Percentiles rank a stretch among this genome's conserved stretches.
Evolutionary conservation across 768 basidiomycete species (phyloP).

Genomic region (Collybiopsis confluens): DNA sequence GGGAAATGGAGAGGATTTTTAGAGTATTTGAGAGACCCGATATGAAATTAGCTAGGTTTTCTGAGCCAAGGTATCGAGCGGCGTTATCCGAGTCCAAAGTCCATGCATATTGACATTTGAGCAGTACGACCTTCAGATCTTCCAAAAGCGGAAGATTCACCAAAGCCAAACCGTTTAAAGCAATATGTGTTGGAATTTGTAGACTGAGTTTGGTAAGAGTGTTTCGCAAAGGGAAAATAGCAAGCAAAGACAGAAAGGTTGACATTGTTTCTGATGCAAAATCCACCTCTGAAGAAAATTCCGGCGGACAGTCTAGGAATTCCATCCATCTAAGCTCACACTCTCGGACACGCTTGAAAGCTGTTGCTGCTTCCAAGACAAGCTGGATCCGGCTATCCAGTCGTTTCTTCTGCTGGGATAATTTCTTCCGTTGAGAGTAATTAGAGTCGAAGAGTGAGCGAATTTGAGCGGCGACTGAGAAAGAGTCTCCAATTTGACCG

Average conservation of each 20-base stretch:
- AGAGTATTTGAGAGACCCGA: conserved; percentile 43
- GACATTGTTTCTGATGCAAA: too few relatives aligned
- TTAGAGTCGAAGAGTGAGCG: conserved; percentile 6
- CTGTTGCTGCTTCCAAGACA: conserved; percentile 28
- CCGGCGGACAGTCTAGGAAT: conserved; percentile 30
- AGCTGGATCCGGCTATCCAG: conserved; percentile 31
- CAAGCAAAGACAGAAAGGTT: too few relatives aligned
- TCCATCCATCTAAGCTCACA: too few relatives aligned
- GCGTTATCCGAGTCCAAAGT: conserved; percentile 32
- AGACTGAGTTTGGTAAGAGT: conserved; percentile 31
- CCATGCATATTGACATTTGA: conserved; percentile 21
- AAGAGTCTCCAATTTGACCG: background rate
- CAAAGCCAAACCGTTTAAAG: conserved; percentile 24
- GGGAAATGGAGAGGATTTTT: conserved; percentile 29
- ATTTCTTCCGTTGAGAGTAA: background rate
- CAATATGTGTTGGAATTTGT: conserved; percentile 36
- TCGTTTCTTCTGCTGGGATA: conserved; percentile 26
- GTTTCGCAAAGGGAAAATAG: conserved; percentile 18
- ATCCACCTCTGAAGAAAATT: too few relatives aligned
- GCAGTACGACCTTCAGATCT: conserved; percentile 31
- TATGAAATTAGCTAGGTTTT: too few relatives aligned
- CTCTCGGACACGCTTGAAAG: conserved; percentile 28
- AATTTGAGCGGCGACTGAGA: background rate
- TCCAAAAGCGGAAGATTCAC: conserved; percentile 31
- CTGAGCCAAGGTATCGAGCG: too few relatives aligned